A percentile compares a stretch with the other conserved stretches of the same genome.
These are phyloP conservation scores for Cyclostephanos invisitatus DNA, from an alignment of 108 stramenopile species.

Conservation along the genomic window DNA sequence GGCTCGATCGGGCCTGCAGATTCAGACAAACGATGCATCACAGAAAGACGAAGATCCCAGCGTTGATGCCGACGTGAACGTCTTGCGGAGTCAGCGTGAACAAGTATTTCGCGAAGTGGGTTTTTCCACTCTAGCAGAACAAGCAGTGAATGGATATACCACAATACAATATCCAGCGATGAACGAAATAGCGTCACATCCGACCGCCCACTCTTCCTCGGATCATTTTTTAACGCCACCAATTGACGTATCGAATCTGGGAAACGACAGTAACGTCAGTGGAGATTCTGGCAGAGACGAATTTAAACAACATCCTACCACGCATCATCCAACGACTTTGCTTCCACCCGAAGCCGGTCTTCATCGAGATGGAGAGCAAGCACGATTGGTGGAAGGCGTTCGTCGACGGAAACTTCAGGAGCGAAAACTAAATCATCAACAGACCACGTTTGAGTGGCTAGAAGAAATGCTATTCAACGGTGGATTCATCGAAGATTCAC, in stretches of 20 bases:
- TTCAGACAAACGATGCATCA: background rate
- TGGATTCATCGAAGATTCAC: background rate
- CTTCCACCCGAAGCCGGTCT: constrained; percentile 30
- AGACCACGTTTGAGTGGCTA: constrained; percentile 16
- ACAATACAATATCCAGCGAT: constrained; percentile 2
- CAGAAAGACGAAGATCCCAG: background rate
- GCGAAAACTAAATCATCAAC: constrained; percentile 14
- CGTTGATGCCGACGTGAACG: constrained; percentile 7
- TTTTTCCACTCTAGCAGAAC: constrained; percentile 7
- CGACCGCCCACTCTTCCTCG: background rate
- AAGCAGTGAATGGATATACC: constrained; percentile 15
- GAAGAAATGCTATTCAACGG: constrained; percentile 13
- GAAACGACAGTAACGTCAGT: background rate
- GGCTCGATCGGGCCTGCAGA: background rate
- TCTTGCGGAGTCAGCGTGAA: constrained; percentile 13
- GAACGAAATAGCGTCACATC: background rate
- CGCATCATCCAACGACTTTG: background rate
- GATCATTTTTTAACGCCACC: constrained; percentile 13
- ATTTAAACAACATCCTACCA: background rate
- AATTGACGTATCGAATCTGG: constrained; percentile 23
- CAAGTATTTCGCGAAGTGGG: constrained; percentile 12
- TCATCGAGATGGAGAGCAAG: constrained; percentile 47
- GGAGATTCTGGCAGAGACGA: background rate
- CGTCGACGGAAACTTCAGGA: constrained; percentile 31
- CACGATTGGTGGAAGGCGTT: constrained; percentile 34